These are phyloP conservation scores for Aspergillus novoparasiticus DNA, from an alignment of 2,329 filamentous ascomycete species.

Conservation along the genomic window DNA sequence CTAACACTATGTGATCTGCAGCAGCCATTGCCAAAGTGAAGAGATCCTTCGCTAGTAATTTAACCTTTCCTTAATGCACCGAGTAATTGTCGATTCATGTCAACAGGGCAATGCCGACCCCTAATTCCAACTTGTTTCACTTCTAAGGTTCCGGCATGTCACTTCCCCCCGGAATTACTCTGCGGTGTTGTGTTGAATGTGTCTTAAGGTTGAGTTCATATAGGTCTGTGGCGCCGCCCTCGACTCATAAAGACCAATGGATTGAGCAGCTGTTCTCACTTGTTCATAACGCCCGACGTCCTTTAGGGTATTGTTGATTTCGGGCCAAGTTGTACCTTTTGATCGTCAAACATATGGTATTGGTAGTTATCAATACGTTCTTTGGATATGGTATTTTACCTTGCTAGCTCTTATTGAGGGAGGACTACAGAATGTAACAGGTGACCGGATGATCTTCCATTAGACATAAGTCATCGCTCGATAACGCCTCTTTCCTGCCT, in stretches of 20 bases:
- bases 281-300: background rate
- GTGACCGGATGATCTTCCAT: background rate
- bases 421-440: background rate
- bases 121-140: too few relatives aligned
- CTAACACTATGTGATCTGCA: background rate
- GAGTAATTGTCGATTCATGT: background rate
- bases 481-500: background rate
- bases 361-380: background rate
- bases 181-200: too few relatives aligned
- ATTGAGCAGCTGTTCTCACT: background rate
- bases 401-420: background rate
- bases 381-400: fast-evolving
- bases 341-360: too few relatives aligned
- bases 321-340: too few relatives aligned
- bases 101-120: too few relatives aligned
- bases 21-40: background rate
- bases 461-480: background rate
- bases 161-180: too few relatives aligned
- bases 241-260: background rate
- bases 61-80: background rate
- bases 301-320: background rate
- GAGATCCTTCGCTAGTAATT: background rate
- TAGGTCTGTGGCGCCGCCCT: too few relatives aligned
- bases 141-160: too few relatives aligned
- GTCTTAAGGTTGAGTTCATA: too few relatives aligned